These are phyloP conservation scores for Phytophthora capsici DNA, from an alignment of 352 stramenopile genomes.

Conservation along the genomic window DNA sequence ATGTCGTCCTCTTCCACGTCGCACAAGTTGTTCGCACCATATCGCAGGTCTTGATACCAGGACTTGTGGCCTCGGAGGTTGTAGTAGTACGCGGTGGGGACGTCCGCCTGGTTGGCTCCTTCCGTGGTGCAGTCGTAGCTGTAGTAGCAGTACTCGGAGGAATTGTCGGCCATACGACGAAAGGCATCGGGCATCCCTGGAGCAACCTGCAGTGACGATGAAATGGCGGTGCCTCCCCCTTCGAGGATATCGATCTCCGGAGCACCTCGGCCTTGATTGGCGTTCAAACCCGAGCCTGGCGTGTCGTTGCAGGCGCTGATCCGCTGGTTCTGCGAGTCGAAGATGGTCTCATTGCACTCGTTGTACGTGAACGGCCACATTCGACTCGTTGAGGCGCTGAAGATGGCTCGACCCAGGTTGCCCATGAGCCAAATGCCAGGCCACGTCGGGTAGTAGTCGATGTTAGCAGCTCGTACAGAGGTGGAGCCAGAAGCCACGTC, in stretches of 20 bases:
- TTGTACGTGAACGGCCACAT: conserved; percentile 95
- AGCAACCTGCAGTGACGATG: conserved; percentile 81
- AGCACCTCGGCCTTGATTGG: conserved; percentile 23
- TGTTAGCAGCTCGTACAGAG: conserved; percentile 16
- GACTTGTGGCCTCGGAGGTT: conserved; percentile 33
- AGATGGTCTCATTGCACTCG: conserved; percentile 67
- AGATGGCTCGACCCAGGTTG: conserved; percentile 22
- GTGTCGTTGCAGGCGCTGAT: conserved; percentile 81
- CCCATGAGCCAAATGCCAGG: conserved; percentile 25
- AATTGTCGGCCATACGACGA: conserved; percentile 26
- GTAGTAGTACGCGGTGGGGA: conserved; percentile 36
- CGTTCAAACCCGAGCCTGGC: conserved; percentile 89
- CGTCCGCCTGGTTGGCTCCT: conserved; percentile 38
- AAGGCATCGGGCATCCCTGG: conserved; percentile 53
- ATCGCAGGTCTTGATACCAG: conserved; percentile 37
- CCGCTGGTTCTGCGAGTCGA: conserved; percentile 36
- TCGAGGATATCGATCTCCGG: conserved; percentile 41
- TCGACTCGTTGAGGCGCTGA: conserved; percentile 38
- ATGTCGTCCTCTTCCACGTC: conserved; percentile 24
- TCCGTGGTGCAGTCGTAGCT: conserved; percentile 32
- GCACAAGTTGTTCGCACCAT: conserved; percentile 45
- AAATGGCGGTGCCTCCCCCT: conserved; percentile 53
- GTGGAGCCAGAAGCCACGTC: conserved; percentile 11
- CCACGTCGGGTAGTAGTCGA: conserved; percentile 29
- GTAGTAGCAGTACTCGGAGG: conserved; percentile 41